Base-by-base conservation (phyloP, 2,329 filamentous ascomycete species). In the Talaromyces sp. region DNA sequence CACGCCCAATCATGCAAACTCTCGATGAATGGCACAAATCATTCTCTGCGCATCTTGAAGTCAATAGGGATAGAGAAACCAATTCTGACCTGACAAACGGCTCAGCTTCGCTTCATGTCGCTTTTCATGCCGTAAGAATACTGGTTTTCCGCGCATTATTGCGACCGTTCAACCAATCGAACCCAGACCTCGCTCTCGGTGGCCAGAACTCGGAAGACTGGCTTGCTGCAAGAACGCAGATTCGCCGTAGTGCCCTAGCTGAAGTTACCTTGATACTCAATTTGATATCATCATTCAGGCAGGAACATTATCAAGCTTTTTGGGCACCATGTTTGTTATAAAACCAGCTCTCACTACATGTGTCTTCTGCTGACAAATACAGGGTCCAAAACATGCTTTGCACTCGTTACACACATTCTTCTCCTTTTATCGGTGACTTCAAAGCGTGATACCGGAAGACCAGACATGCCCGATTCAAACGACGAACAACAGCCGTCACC, bases 331-430 rank as follows among this genome's bases (percentile, higher is more conserved):
- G 61, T 62, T 37, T 25, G 61, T 62, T 37, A 43, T 43, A n/a
- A 2, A 39, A 0, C 17, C 4, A n/a, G 13, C 13, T 37, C 7
- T 17, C 5, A 15, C 37, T n/a, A 31, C 27, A 31, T 6, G 27
- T 3, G 25, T 45, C 15, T 45, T 27, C 27, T 31, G 56, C 35
- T 59, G 11, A 59, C 39, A 59, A 3, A 22, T 25, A 8, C 13
- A 62, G 61, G 61, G 61, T 63, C 52, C 5, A 63, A 63, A 63
- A 63, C 61, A 5, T 57, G 45, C 19, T 63, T 63, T 35, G 61
- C 61, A 7, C 61, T 63, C n/a, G 49, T 63, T 4, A 63, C 61
- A 25, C 22, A 63, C 17, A 27, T 63, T 25, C 39, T 63, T 13
- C 27, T 63, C 4, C 22, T 63, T 17, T 37, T 63, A 47, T 57